Conservation (phyloP, 2,329 filamentous ascomycete genomes). For the Zalaria obscura region DNA sequence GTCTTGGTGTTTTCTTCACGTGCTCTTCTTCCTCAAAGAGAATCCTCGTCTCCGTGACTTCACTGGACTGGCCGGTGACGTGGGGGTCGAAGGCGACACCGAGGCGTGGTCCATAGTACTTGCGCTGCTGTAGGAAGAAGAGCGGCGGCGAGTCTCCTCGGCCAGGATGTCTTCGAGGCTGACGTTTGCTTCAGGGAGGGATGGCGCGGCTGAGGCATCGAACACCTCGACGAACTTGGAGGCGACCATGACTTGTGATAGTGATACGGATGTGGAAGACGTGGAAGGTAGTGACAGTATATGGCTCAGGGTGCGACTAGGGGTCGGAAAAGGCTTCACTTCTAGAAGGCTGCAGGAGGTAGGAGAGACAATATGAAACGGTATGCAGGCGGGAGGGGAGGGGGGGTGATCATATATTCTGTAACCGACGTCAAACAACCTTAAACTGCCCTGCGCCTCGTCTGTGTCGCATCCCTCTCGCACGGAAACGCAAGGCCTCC, state of each 20-base stretch:
- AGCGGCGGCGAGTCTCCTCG: slow-evolving; percentile 16
- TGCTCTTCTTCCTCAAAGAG: background rate
- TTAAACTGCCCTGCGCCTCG: too few species aligned
- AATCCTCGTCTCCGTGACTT: background rate
- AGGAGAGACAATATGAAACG: too few species aligned
- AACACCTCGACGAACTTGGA: slow-evolving; percentile 23
- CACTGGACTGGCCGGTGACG: background rate
- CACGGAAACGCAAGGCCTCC: too few species aligned
- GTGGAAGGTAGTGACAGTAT: too few species aligned
- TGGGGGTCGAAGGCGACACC: background rate
- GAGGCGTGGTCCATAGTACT: background rate
- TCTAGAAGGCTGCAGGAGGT: too few species aligned
- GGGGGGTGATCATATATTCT: too few species aligned
- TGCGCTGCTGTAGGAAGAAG: slow-evolving; percentile 9
- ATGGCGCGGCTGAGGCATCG: slow-evolving; percentile 14
- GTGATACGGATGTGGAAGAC: too few species aligned
- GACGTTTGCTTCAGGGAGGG: slow-evolving; percentile 17
- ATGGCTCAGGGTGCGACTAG: too few species aligned
- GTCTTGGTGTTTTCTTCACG: background rate
- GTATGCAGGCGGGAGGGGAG: too few species aligned
- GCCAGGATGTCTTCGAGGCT: slow-evolving; percentile 20
- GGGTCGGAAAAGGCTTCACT: too few species aligned
- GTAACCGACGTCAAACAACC: too few species aligned
- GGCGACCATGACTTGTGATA: slow-evolving; percentile 10
- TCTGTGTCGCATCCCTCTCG: too few species aligned